Conservation (phyloP, 176 grass and related monocot species). For the Guadua angustifolia region DNA sequence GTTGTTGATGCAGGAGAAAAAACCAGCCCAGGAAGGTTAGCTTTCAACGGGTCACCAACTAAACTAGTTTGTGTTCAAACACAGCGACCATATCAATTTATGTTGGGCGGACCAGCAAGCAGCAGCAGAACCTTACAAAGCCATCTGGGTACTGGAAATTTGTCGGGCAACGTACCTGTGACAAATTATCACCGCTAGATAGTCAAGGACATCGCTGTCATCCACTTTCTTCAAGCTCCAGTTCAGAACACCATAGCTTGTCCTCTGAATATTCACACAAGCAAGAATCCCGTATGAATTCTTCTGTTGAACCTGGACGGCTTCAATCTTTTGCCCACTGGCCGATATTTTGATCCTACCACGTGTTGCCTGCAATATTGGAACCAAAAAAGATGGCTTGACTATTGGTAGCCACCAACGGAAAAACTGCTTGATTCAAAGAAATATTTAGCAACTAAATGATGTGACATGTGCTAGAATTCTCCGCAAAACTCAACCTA, state of each 20-base stretch:
- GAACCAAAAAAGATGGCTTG: background rate
- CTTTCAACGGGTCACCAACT: background rate
- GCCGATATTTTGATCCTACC: conserved; percentile 1
- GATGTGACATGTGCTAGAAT: background rate
- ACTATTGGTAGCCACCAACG: background rate
- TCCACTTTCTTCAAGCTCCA: background rate
- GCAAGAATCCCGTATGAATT: background rate
- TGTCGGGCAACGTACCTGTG: background rate
- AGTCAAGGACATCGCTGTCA: background rate
- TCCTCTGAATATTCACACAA: background rate
- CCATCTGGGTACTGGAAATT: background rate
- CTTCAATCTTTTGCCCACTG: background rate
- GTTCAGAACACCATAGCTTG: background rate
- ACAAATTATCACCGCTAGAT: background rate
- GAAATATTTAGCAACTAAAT: conserved; percentile 14
- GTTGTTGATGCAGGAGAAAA: background rate
- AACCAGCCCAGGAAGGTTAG: background rate
- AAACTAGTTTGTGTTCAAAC: background rate
- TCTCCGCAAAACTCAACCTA: background rate
- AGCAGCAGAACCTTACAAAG: conserved; percentile 13
- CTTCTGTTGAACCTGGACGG: background rate
- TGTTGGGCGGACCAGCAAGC: background rate
- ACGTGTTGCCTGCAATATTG: background rate
- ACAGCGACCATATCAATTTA: background rate
- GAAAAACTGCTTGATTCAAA: background rate